These are phyloP conservation scores for Dioszegia aurantiaca DNA, from an alignment of 768 basidiomycete genomes.

Conservation along the genomic window DNA sequence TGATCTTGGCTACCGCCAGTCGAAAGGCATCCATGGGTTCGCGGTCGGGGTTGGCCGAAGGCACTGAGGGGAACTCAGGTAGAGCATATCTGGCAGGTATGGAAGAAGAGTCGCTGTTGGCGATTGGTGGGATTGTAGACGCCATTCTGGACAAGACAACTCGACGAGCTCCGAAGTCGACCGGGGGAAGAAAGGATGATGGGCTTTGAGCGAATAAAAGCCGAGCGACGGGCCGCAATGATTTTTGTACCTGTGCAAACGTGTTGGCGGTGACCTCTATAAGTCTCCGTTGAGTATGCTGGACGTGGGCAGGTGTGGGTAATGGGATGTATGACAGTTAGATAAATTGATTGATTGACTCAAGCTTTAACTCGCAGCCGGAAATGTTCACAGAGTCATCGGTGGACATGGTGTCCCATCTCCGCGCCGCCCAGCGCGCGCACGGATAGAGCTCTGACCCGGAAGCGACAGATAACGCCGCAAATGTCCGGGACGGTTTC, in stretches of 20 bases:
- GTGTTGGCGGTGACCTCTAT: constrained; percentile 3
- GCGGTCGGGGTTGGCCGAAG: constrained; percentile 25
- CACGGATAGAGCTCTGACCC: too few species aligned
- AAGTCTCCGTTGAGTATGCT: too few species aligned
- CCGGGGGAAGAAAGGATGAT: too few species aligned
- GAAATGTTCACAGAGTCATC: not conserved
- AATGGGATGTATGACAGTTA: too few species aligned
- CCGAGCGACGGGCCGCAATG: not conserved
- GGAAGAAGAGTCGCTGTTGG: not conserved
- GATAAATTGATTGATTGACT: too few species aligned
- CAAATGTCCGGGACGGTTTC: not conserved
- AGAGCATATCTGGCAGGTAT: constrained; percentile 26
- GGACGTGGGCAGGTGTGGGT: too few species aligned
- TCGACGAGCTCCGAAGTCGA: not conserved
- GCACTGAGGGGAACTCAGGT: constrained; percentile 28
- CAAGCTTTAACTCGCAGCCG: not conserved
- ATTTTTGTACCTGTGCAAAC: not conserved
- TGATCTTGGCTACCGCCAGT: constrained; percentile 41
- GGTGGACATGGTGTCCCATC: not conserved
- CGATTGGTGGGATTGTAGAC: constrained; percentile 6
- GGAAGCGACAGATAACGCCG: not conserved
- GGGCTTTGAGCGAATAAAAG: not conserved
- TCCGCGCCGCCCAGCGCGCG: too few species aligned
- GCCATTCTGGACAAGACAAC: constrained; percentile 5
- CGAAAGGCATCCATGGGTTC: constrained; percentile 41